Evolutionary conservation across 208 protist species (phyloP).

Genomic region (Trypanosoma scelopori): DNA sequence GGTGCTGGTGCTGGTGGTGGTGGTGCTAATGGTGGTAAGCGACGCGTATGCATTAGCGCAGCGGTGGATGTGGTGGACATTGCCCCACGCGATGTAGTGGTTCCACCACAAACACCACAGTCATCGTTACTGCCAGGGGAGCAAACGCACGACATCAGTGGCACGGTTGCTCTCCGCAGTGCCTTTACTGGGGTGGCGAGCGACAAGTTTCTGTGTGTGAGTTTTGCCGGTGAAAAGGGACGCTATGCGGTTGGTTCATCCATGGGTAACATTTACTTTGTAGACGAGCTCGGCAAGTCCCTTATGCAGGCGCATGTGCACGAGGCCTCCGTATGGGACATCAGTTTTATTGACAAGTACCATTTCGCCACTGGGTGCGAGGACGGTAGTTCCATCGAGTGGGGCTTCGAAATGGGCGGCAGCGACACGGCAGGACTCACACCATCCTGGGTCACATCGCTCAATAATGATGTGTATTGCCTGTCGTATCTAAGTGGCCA

Average conservation of each 20-base stretch:
- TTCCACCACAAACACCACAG: no score
- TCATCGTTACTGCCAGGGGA: slow-evolving; percentile 31
- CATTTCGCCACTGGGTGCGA: slow-evolving; percentile 78
- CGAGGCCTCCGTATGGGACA: slow-evolving; percentile 76
- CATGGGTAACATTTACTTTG: slow-evolving; percentile 83
- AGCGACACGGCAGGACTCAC: slow-evolving; percentile 37
- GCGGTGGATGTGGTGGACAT: slow-evolving; percentile 84
- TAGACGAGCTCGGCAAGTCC: slow-evolving; percentile 74
- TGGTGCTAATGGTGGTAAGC: slow-evolving; percentile 25
- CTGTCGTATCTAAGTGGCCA: slow-evolving; percentile 59
- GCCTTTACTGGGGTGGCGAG: slow-evolving; percentile 58
- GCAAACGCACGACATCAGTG: slow-evolving; percentile 50
- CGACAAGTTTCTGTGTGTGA: slow-evolving; percentile 83
- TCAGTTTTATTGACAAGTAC: slow-evolving; percentile 69
- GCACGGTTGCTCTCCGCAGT: slow-evolving; percentile 60
- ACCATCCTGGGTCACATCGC: slow-evolving; percentile 46
- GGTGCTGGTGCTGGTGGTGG: not conserved
- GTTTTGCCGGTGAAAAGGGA: slow-evolving; percentile 49
- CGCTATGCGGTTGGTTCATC: slow-evolving; percentile 79
- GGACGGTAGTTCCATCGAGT: slow-evolving; percentile 62
- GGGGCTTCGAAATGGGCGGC: slow-evolving; percentile 41
- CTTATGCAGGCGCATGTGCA: slow-evolving; percentile 82
- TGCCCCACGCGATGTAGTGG: slow-evolving; percentile 62
- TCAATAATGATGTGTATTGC: slow-evolving; percentile 78
- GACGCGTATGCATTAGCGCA: slow-evolving; percentile 71